Conservation (phyloP, 352 stramenopile genomes). For the Globisporangium heterothallicum region DNA sequence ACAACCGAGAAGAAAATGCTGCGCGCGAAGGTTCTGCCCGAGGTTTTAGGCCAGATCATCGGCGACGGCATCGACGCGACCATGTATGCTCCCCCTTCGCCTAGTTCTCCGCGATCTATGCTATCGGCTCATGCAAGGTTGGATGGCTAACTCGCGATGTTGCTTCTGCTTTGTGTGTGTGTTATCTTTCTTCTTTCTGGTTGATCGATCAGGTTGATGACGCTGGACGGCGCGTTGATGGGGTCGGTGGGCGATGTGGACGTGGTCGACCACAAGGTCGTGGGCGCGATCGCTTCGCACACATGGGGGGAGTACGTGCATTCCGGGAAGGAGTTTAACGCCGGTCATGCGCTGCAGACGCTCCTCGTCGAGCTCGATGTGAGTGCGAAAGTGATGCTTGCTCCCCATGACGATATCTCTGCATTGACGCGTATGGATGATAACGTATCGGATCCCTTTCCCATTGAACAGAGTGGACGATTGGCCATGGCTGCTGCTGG, state of each 20-base stretch:
- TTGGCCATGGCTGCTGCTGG: constrained; percentile 61
- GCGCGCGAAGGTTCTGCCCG: constrained; percentile 69
- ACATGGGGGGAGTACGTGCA: constrained; percentile 82
- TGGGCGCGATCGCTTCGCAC: constrained; percentile 79
- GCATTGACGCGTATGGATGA: too few species aligned
- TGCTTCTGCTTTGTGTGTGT: constrained; percentile 4
- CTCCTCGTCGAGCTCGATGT: constrained; percentile 78
- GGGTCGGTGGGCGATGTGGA: constrained; percentile 58
- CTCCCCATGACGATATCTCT: too few species aligned
- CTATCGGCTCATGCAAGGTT: neutral
- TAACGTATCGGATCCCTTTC: too few species aligned
- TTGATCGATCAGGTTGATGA: constrained; percentile 85
- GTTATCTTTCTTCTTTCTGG: neutral
- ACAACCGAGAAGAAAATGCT: constrained; percentile 41
- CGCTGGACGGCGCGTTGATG: constrained; percentile 79
- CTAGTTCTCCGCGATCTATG: neutral
- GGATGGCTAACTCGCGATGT: neutral
- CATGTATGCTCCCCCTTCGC: constrained; percentile 40
- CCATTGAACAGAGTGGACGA: constrained; percentile 30
- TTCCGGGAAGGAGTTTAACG: constrained; percentile 62
- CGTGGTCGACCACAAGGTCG: constrained; percentile 73
- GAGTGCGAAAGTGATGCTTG: neutral
- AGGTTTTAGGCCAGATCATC: constrained; percentile 75
- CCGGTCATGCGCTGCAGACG: constrained; percentile 42
- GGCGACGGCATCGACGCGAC: constrained; percentile 63